Base-by-base conservation (phyloP, 768 basidiomycete species). In the Hygrocybe punicea region DNA sequence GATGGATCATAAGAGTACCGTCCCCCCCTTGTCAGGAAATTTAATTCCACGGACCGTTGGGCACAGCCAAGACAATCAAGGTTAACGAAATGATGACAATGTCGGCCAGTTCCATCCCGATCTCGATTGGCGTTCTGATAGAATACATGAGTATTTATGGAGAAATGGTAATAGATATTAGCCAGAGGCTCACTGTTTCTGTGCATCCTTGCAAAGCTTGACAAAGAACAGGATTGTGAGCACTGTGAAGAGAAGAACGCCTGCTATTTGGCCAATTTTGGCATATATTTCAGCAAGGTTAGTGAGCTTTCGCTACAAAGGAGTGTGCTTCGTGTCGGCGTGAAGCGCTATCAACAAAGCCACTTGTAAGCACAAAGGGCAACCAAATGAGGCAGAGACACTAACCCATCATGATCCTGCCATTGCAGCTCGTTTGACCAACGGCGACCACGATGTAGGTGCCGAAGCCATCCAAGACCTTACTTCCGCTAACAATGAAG, bases 221-320 rank as follows among this genome's bases (percentile, higher is more conserved):
- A 97, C 93, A 64, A 98, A 93, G 76, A 95, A 98, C 39, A 91
- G 82, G 65, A 98, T 97, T 84, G 98, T 87, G 51, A 98, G 82
- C 1, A 88, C 82, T 11, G 62, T 50, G 72, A 99, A 98, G n/a
- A 99, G 81, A 11, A 89, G 58, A 7, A 88, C 78, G 67, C 95
- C 96, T 23, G 91, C 91, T n/a, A 79, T 71, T 33, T 86, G 85
- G 58, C 95, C 96, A 34, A 91, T 73, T 70, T 95, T 96, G 40
- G 95, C 97, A 65, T 98, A 98, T 21, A 93, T 76, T 63, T 98
- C 95, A 13, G 97, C 96, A n/a, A 99, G 82, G 25, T 77, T 68
- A 68, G 98, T 99, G 62, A 98, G 77, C 72, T 98, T 98, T 69
- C 89, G 71, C 69, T 98, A 96, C 9, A 98, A 79, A 0, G 96